Evolutionary conservation across 768 basidiomycete species (phyloP).

Genomic region (Hemileccinum rubropunctum): DNA sequence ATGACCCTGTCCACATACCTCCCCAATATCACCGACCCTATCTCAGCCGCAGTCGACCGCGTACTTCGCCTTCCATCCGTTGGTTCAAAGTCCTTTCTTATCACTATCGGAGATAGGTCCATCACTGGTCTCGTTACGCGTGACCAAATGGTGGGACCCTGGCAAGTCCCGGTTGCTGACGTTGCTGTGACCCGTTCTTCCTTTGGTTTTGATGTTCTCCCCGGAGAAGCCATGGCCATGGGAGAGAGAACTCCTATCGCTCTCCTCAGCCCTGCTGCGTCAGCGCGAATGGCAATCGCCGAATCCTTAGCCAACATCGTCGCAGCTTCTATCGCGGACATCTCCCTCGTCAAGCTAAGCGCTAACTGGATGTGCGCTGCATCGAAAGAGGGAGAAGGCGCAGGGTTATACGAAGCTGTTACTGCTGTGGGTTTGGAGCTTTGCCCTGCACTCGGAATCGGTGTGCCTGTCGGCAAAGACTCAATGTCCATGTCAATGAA

Average conservation of each 20-base stretch:
- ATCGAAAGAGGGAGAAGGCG: constrained; percentile 84
- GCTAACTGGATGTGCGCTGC: constrained; percentile 99
- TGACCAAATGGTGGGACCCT: constrained; percentile 99
- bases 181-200: constrained; percentile 95
- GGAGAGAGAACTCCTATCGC: constrained; percentile 96
- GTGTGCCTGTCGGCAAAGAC: constrained; percentile 98
- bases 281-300: constrained; percentile 93
- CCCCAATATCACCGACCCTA: constrained; percentile 44
- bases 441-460: constrained; percentile 88
- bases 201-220: constrained; percentile 82
- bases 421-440: constrained; percentile 89
- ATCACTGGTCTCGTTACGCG: constrained; percentile 93
- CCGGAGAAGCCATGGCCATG: constrained; percentile 98
- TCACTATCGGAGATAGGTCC: constrained; percentile 95
- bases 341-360: constrained; percentile 85
- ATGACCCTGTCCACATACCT: constrained; percentile 65
- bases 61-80: constrained; percentile 91
- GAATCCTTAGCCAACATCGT: constrained; percentile 91
- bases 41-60: constrained; percentile 68
- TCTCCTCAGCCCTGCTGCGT: constrained; percentile 81
- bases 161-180: constrained; percentile 97
- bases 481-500: constrained; percentile 99
- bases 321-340: constrained; percentile 69
- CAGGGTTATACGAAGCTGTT: constrained; percentile 85
- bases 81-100: constrained; percentile 94